Evolutionary conservation across 208 protist genomes (phyloP), one percentile per base, ranked within the genome.

Genomic region (Crithidia brevicula): DNA sequence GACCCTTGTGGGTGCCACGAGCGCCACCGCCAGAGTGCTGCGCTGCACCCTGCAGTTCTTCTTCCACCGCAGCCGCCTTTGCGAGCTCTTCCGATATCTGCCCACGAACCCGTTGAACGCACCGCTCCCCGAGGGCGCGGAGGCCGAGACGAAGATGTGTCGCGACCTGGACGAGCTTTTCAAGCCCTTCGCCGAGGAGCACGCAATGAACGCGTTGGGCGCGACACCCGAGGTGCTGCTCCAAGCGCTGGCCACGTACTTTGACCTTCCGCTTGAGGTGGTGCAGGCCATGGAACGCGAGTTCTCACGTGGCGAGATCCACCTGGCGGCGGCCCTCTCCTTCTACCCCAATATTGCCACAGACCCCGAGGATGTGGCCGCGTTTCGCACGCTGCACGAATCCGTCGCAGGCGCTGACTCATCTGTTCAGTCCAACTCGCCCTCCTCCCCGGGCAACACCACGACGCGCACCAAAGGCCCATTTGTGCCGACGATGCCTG

Each of bases 231-330:
- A 53, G 15, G n/a, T 18, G 15, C 62, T 85, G 33, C 40, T 77
- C 20, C 63, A 75, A 22, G 60, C 60, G 16, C n/a, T 92, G 16
- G 80, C 83, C 3, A 50, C 33, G 0, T 86, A 90, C 73, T 93
- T 93, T 84, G 63, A 54, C 58, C 47, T 93, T 22, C 72, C 79
- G 4, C 34, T 74, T 30, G 53, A 54, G 22, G 52, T 61, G 62
- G 60, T 86, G 20, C 42, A 61, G 38, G 79, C 82, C 62, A 90
- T 93, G 83, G 73, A 74, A 65, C 80, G 83, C 40, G 83, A 87
- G 65, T 86, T 86, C 61, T 18, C 63, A 28, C 68, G 67, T 20
- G 67, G 58, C 20, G 81, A 85, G 56, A 28, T 77, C 18, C 69
- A 86, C 60, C 75, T 92, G 69, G 63, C 60, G 22, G 74, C 81